Evolutionary conservation across 1,284 basidiomycete species (phyloP).

Genomic region (Puccinia coronata): DNA sequence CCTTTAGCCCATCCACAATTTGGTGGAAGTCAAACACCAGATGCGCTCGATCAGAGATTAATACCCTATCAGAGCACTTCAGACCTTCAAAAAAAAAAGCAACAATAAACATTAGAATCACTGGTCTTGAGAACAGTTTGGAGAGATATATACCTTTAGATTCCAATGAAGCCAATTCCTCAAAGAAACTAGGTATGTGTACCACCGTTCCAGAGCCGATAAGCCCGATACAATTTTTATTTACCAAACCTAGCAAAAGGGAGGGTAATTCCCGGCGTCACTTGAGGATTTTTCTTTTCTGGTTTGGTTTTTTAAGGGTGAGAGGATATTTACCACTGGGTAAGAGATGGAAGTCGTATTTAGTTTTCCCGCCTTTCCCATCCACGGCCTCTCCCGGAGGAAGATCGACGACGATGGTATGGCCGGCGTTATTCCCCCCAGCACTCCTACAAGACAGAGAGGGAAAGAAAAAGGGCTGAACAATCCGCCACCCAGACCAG

Average conservation of each 20-base stretch:
- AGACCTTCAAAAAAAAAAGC: constrained; percentile 49
- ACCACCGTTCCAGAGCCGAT: constrained; percentile 59
- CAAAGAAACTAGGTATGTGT: constrained; percentile 59
- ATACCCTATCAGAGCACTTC: constrained; percentile 59
- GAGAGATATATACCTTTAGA: constrained; percentile 56
- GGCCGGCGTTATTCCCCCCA: constrained; percentile 49
- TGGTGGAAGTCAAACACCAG: constrained; percentile 60
- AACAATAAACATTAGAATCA: background rate
- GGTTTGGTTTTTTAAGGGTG: background rate
- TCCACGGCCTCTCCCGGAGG: constrained; percentile 23
- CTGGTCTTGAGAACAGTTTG: background rate
- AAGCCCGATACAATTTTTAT: constrained; percentile 58
- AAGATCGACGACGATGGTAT: constrained; percentile 48
- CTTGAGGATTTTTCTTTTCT: background rate
- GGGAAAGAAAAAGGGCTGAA: background rate
- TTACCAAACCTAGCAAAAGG: constrained; percentile 55
- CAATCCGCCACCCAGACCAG: background rate
- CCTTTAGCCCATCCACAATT: constrained; percentile 60
- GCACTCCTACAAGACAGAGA: constrained; percentile 31
- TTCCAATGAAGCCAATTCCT: constrained; percentile 58
- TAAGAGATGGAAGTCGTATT: constrained; percentile 48
- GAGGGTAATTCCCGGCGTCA: background rate
- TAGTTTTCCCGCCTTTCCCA: constrained; percentile 44
- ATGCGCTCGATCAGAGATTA: constrained; percentile 59
- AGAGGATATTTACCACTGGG: constrained; percentile 44